phyloP scores from a whole-genome alignment of 495 filamentous ascomycete species.

The Neurospora discreta region DNA sequence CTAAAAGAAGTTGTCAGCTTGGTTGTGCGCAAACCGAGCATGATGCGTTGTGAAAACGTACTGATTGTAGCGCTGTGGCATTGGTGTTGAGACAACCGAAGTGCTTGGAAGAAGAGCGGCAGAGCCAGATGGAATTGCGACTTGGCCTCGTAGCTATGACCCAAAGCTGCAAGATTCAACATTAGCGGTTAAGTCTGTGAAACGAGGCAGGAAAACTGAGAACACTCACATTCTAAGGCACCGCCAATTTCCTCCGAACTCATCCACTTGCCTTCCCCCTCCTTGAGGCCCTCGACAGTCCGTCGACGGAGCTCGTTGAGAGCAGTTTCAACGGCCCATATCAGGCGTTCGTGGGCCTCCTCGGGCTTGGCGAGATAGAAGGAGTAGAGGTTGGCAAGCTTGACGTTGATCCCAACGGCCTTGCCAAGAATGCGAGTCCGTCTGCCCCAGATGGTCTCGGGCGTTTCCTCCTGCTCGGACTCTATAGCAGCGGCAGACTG shows the following conservation, averaged over 20 bases:
- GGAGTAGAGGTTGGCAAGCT: slow-evolving; percentile 70
- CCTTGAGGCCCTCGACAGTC: slow-evolving; percentile 48
- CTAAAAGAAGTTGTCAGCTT: slow-evolving; percentile 19
- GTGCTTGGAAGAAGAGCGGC: slow-evolving; percentile 79
- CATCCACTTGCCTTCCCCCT: slow-evolving; percentile 65
- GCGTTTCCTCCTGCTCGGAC: slow-evolving; percentile 11
- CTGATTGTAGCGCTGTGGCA: slow-evolving; percentile 62
- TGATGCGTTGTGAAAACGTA: slow-evolving; percentile 20
- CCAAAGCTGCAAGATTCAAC: slow-evolving; percentile 44
- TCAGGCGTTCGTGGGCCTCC: slow-evolving; percentile 57
- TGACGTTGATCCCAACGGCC: slow-evolving; percentile 62
- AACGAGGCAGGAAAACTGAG: neutral
- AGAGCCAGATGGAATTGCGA: slow-evolving; percentile 66
- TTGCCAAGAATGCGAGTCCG: slow-evolving; percentile 60
- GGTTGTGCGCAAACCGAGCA: neutral
- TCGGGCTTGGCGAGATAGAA: slow-evolving; percentile 43
- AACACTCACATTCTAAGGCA: slow-evolving; percentile 49
- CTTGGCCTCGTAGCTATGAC: slow-evolving; percentile 55
- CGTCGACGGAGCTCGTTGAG: slow-evolving; percentile 62
- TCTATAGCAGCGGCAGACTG: slow-evolving; percentile 9
- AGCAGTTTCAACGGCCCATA: slow-evolving; percentile 74
- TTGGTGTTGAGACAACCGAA: slow-evolving; percentile 57
- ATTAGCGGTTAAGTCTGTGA: slow-evolving; percentile 9
- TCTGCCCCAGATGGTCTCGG: slow-evolving; percentile 46
- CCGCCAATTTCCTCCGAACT: slow-evolving; percentile 58